Base-by-base conservation (phyloP, 2,329 filamentous ascomycete genomes). In the Xylaria sp. region DNA sequence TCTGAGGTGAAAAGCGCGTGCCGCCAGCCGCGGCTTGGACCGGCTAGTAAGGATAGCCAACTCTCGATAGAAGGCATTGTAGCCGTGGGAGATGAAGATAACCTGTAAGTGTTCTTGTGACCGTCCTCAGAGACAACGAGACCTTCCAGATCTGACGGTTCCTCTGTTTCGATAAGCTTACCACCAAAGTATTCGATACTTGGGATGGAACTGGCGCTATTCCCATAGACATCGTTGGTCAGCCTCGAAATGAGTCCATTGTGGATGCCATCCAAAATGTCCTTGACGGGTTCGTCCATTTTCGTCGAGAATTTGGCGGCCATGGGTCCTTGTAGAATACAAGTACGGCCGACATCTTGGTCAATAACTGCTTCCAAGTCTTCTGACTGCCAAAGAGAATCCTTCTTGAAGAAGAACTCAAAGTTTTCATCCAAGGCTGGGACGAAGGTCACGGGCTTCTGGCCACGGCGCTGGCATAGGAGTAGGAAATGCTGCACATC, bases 391-490 rank as follows among this genome's bases (percentile, higher is more conserved):
- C 95, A 99, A 7, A 99, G 86, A 1, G 95, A 99, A 78, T 99
- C 95, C 83, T 99, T 99, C 88, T 99, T 99, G 89, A 99, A 99
- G 83, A 92, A 99, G 80, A 96, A 97, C 76, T 99, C 95, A 70
- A 99, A 99, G 76, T 94, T 97, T 67, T 96, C 93, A 72, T 99
- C 95, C 21, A 99, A 84, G n/a, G 91, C 84, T 4, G 95, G 95
- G 31, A 99, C 94, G 75, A 99, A 99, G 0, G 94, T 95, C 28
- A 96, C 92, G 2, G 95, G 95, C 85, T 99, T 99, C 83, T 99
- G 95, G 42, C 90, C 90, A 50, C 91, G 92, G 38, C 93, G 89
- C 80, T 95, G 89, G 84, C 94, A 98, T 45, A 99, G 88, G 35
- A 96, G 84, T 57, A 99, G 79, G 84, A 99, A 98, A 79, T 98